phyloP scores from a whole-genome alignment of 1,284 basidiomycete species.

The Tylopilus sp. region DNA sequence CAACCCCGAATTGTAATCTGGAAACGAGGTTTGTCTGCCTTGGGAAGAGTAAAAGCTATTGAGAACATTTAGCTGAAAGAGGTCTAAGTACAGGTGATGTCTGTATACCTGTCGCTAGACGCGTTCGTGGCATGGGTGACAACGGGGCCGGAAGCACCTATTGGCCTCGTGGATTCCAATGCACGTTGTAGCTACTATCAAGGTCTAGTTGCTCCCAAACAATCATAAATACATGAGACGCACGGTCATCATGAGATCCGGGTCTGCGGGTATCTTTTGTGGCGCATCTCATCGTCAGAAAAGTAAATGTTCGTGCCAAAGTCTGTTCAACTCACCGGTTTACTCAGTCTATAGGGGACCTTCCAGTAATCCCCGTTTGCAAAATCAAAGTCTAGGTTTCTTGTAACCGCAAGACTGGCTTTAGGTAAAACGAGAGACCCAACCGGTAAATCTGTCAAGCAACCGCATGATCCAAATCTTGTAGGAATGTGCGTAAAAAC shows the following conservation, averaged over 20 bases:
- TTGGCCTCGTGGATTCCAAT: conserved; percentile 47
- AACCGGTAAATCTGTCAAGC: conserved; percentile 67
- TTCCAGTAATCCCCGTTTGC: conserved; percentile 44
- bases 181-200: conserved; percentile 46
- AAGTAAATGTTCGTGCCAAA: background rate
- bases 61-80: conserved; percentile 7
- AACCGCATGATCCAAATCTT: conserved; percentile 79
- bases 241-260: conserved; percentile 50
- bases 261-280: conserved; percentile 55
- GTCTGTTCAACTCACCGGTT: conserved; percentile 49
- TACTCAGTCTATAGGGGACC: conserved; percentile 67
- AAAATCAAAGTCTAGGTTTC: conserved; percentile 81
- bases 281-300: conserved; percentile 7
- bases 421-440: conserved; percentile 74
- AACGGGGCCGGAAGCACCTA: conserved; percentile 39
- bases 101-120: conserved; percentile 67
- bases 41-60: conserved; percentile 82
- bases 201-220: conserved; percentile 6
- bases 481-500: conserved; percentile 3
- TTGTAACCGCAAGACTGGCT: conserved; percentile 62
- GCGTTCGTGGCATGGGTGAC: conserved; percentile 60
- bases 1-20: conserved; percentile 69
- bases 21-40: conserved; percentile 77
- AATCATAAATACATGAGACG: conserved; percentile 16
- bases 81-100: background rate